Conservation (phyloP, 768 basidiomycete species). For the Harrya chromipes region DNA sequence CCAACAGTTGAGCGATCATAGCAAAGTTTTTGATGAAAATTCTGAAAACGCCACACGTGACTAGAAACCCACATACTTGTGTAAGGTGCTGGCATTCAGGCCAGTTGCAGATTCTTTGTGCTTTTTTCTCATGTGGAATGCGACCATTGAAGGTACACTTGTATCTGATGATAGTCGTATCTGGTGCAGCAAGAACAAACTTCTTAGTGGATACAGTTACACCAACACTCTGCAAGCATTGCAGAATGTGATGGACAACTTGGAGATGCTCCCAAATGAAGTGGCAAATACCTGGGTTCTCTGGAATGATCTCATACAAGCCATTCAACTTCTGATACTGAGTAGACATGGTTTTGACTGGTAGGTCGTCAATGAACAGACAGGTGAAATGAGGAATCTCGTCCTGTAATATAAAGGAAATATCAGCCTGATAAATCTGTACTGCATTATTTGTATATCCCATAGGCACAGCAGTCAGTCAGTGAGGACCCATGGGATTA, state of each 20-base stretch:
- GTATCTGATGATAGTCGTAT: slow-evolving; percentile 37
- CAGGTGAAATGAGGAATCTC: slow-evolving; percentile 38
- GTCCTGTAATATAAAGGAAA: slow-evolving; percentile 34
- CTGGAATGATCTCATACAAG: slow-evolving; percentile 32
- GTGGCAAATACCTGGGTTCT: slow-evolving; percentile 34
- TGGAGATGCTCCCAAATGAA: slow-evolving; percentile 47
- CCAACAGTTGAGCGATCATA: slow-evolving; percentile 21
- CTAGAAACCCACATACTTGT: slow-evolving; percentile 29
- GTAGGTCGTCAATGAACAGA: slow-evolving; percentile 41
- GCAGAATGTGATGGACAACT: too few relatives aligned
- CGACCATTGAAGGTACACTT: slow-evolving; percentile 35
- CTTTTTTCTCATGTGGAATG: slow-evolving; percentile 23
- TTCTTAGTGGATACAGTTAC: slow-evolving; percentile 40
- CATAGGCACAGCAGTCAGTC: slow-evolving; percentile 24
- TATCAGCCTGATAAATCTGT: slow-evolving; percentile 39
- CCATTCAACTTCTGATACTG: slow-evolving; percentile 29
- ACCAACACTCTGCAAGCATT: too few relatives aligned
- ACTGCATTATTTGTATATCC: slow-evolving; percentile 42
- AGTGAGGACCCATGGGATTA: slow-evolving; percentile 23
- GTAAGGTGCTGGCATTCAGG: slow-evolving; percentile 17
- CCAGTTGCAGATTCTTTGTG: slow-evolving; percentile 32
- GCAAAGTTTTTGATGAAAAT: too few relatives aligned
- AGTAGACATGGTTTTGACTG: slow-evolving; percentile 31
- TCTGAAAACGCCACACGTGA: slow-evolving; percentile 19
- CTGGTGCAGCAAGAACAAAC: slow-evolving; percentile 24